Percentiles rank a stretch among this genome's conserved stretches.
Conservation (phyloP, 164 flowering plant genomes). For the Vitis cinerea region DNA sequence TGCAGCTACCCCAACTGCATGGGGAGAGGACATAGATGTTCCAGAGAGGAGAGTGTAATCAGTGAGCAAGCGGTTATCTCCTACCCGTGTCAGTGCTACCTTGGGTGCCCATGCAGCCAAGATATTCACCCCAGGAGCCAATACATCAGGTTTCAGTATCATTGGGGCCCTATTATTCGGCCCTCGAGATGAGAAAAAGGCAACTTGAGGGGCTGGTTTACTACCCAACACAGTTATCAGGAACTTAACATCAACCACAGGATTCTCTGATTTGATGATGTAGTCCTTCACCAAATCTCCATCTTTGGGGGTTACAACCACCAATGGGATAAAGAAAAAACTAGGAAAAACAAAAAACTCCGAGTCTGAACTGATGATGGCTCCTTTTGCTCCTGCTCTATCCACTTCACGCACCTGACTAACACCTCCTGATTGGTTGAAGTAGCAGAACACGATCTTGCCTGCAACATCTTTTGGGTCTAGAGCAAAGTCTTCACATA, state of each 20-base stretch:
- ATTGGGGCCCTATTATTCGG: constrained; percentile 7
- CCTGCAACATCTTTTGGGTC: too few relatives aligned
- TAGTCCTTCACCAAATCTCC: too few relatives aligned
- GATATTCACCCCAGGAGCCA: neutral
- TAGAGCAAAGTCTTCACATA: too few relatives aligned
- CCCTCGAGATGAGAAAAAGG: constrained; percentile 17
- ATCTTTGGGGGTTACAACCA: constrained; percentile 10
- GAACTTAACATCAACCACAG: constrained; percentile 13
- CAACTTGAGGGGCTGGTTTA: constrained; percentile 24
- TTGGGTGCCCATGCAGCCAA: neutral
- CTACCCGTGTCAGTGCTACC: neutral
- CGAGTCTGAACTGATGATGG: too few relatives aligned
- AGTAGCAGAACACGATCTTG: too few relatives aligned
- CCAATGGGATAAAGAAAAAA: too few relatives aligned
- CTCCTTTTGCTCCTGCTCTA: too few relatives aligned
- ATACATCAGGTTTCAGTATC: constrained; percentile 19
- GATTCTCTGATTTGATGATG: too few relatives aligned
- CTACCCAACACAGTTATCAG: constrained; percentile 6
- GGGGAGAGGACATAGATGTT: constrained; percentile 19
- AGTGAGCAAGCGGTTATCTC: neutral
- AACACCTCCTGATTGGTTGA: too few relatives aligned
- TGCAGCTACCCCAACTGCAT: too few relatives aligned
- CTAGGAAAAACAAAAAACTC: too few relatives aligned
- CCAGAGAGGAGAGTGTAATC: constrained; percentile 7
- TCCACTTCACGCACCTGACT: too few relatives aligned